Evolutionary conservation across 768 basidiomycete genomes (phyloP).

Genomic region (Mycena polygramma): DNA sequence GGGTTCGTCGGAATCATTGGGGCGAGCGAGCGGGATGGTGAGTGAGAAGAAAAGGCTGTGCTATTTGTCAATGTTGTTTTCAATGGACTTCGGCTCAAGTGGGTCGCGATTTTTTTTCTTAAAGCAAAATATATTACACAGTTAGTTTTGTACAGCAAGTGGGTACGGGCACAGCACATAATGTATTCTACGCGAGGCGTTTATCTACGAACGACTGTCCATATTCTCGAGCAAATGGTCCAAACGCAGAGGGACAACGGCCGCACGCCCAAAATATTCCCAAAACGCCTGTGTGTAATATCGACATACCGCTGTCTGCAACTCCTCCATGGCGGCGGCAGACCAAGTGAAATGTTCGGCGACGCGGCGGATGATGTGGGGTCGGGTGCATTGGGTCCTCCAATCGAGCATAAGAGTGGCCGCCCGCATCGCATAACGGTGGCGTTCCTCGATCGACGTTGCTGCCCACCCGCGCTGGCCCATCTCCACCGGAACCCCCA

Average conservation of each 20-base stretch:
- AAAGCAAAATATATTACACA: no score
- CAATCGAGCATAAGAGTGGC: conserved; percentile 4
- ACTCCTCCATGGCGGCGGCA: background rate
- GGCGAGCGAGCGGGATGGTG: no score
- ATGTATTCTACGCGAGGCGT: no score
- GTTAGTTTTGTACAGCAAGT: no score
- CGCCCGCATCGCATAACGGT: background rate
- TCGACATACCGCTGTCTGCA: background rate
- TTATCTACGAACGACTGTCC: no score
- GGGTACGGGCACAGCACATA: no score
- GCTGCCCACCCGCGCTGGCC: conserved; percentile 10
- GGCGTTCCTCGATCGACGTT: background rate
- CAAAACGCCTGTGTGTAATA: conserved; percentile 4
- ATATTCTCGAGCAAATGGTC: no score
- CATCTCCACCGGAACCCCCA: conserved; percentile 9
- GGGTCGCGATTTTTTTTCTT: no score
- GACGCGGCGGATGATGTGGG: background rate
- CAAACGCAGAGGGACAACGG: conserved; percentile 3
- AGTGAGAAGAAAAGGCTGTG: no score
- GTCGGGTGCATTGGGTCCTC: background rate
- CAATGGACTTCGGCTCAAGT: no score
- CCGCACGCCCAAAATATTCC: conserved; percentile 8
- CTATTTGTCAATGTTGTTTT: no score
- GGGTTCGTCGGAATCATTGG: no score
- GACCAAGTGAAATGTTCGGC: background rate